Evolutionary conservation across 2,329 filamentous ascomycete species (phyloP).

Genomic region (Aspergillus quadrilineatus): DNA sequence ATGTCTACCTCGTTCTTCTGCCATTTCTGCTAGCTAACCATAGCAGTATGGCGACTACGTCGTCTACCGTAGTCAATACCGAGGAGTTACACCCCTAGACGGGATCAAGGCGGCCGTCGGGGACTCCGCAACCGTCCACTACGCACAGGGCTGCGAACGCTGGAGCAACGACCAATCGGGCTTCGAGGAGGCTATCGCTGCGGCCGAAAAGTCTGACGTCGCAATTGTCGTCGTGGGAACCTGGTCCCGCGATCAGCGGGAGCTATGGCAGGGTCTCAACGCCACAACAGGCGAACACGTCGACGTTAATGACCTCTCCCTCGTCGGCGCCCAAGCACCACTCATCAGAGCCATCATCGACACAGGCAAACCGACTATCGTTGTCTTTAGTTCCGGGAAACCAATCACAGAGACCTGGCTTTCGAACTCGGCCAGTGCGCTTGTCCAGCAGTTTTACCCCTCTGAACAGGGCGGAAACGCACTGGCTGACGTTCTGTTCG

Average conservation of each 20-base stretch:
- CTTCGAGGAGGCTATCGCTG: slow-evolving; percentile 65
- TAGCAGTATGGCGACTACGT: slow-evolving; percentile 70
- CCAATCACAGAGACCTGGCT: slow-evolving; percentile 74
- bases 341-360: slow-evolving; percentile 67
- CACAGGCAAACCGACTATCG: slow-evolving; percentile 66
- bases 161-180: slow-evolving; percentile 70
- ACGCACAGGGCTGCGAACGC: slow-evolving; percentile 68
- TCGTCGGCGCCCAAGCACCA: slow-evolving; percentile 68
- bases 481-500: slow-evolving; percentile 65
- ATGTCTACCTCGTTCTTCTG: slow-evolving; percentile 26
- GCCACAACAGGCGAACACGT: slow-evolving; percentile 75
- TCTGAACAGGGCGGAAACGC: slow-evolving; percentile 67
- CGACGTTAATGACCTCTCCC: slow-evolving; percentile 61
- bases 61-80: slow-evolving; percentile 61
- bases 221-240: slow-evolving; percentile 73
- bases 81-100: slow-evolving; percentile 68
- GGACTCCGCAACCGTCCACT: slow-evolving; percentile 61
- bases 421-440: slow-evolving; percentile 60
- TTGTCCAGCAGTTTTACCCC: slow-evolving; percentile 74
- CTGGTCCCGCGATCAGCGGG: slow-evolving; percentile 70
- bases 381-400: slow-evolving; percentile 69
- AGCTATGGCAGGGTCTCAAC: slow-evolving; percentile 69
- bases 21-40: background rate
- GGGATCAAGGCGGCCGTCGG: slow-evolving; percentile 62
- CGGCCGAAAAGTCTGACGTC: slow-evolving; percentile 66